Percentiles rank a stretch among this genome's conserved stretches.
Conservation (phyloP, 352 stramenopile species). For the Phytophthora colocasiae region DNA sequence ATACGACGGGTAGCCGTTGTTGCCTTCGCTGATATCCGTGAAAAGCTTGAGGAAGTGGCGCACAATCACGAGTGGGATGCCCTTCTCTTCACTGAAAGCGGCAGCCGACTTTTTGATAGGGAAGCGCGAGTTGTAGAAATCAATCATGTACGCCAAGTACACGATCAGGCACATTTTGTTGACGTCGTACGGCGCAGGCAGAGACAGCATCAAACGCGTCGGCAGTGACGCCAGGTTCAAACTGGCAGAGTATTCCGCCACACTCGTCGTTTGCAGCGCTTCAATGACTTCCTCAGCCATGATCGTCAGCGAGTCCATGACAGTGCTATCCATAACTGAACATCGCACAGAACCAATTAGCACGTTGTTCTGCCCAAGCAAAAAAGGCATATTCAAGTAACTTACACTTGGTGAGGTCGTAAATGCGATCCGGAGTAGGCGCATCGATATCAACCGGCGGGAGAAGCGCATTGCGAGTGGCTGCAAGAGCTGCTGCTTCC, state of each 20-base stretch:
- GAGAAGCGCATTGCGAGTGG: conserved; percentile 71
- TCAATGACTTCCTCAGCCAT: conserved; percentile 83
- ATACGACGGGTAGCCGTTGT: conserved; percentile 69
- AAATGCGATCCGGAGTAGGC: conserved; percentile 77
- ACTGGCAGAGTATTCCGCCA: conserved; percentile 59
- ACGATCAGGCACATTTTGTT: conserved; percentile 75
- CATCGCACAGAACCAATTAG: conserved; percentile 6
- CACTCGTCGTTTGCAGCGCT: conserved; percentile 57
- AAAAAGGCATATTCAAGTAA: conserved; percentile 11
- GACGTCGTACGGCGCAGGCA: conserved; percentile 73
- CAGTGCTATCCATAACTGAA: conserved; percentile 66
- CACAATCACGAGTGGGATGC: conserved; percentile 75
- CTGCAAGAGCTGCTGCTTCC: conserved; percentile 58
- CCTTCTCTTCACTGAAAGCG: conserved; percentile 79
- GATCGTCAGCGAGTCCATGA: conserved; percentile 81
- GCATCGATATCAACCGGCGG: conserved; percentile 79
- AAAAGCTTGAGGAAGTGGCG: conserved; percentile 78
- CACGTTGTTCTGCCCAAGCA: neutral
- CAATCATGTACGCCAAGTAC: conserved; percentile 77
- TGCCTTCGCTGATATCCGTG: conserved; percentile 62
- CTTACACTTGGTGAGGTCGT: conserved; percentile 85
- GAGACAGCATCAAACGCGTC: conserved; percentile 72
- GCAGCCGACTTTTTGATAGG: conserved; percentile 70
- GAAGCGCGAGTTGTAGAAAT: conserved; percentile 70
- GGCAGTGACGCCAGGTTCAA: conserved; percentile 57